phyloP scores from a whole-genome alignment of 1,139 yeast genomes.

The Lodderomyces metapsilosis region DNA sequence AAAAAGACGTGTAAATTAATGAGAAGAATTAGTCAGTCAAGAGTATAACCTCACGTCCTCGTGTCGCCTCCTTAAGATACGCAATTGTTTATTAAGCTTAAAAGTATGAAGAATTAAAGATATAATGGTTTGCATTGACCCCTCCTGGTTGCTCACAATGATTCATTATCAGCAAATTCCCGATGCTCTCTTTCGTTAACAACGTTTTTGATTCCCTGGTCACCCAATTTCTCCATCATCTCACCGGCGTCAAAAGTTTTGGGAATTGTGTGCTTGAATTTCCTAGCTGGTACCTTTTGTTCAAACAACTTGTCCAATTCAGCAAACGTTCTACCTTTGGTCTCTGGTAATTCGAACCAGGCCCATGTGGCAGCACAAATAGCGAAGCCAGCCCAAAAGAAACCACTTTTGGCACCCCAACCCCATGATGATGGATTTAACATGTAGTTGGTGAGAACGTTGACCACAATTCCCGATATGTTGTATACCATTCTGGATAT shows the following conservation, averaged over 20 bases:
- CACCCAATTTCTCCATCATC: slow-evolving; percentile 37
- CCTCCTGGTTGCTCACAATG: no score
- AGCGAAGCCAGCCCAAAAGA: slow-evolving; percentile 54
- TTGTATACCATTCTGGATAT: slow-evolving; percentile 52
- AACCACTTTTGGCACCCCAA: slow-evolving; percentile 60
- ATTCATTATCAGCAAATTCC: slow-evolving; percentile 9
- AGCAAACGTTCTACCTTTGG: slow-evolving; percentile 55
- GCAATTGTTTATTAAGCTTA: neutral
- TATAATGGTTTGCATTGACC: no score
- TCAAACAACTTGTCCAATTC: slow-evolving; percentile 56
- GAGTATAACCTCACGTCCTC: no score
- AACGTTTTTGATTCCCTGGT: slow-evolving; percentile 28
- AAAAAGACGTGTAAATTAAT: no score
- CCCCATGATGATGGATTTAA: slow-evolving; percentile 57
- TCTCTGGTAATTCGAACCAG: slow-evolving; percentile 58
- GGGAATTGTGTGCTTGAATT: slow-evolving; percentile 31
- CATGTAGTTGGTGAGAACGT: slow-evolving; percentile 56
- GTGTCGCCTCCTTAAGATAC: no score
- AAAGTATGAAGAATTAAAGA: neutral
- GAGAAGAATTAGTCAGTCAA: no score
- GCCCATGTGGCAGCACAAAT: slow-evolving; percentile 40
- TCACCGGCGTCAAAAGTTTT: slow-evolving; percentile 30
- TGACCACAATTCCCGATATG: slow-evolving; percentile 40
- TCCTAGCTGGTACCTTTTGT: slow-evolving; percentile 42
- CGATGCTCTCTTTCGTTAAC: slow-evolving; percentile 22